phyloP scores from a whole-genome alignment of 208 protist species.

The Crithidia thermophila region DNA sequence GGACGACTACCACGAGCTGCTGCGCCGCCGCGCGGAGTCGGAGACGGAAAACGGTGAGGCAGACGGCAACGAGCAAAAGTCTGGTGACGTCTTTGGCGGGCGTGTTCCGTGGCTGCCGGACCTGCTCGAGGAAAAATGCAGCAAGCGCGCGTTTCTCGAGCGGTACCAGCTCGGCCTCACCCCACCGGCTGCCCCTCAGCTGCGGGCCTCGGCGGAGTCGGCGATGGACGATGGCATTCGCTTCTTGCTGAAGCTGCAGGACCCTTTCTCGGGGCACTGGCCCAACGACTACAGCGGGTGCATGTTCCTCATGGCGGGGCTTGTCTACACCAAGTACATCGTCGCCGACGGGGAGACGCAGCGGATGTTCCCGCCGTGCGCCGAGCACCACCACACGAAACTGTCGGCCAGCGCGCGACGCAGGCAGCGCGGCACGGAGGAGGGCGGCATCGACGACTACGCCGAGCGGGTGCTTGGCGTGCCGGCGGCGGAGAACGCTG shows the following conservation, averaged over 20 bases:
- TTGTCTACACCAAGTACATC: slow-evolving; percentile 94
- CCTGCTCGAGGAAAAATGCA: slow-evolving; percentile 42
- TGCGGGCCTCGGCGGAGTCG: slow-evolving; percentile 24
- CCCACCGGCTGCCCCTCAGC: slow-evolving; percentile 12
- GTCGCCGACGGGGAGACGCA: slow-evolving; percentile 49
- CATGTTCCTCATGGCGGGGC: slow-evolving; percentile 94
- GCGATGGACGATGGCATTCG: slow-evolving; percentile 65
- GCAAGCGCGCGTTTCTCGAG: slow-evolving; percentile 60
- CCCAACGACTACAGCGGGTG: slow-evolving; percentile 98
- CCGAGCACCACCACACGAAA: slow-evolving; percentile 50
- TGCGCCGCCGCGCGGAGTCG: slow-evolving; percentile 9
- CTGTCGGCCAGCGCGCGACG: not conserved
- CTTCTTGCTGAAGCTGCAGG: slow-evolving; percentile 81
- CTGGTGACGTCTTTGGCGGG: slow-evolving; percentile 5
- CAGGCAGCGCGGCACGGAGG: not conserved
- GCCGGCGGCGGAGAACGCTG: slow-evolving; percentile 6
- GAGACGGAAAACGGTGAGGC: not conserved
- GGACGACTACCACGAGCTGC: slow-evolving; percentile 35
- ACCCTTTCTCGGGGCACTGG: slow-evolving; percentile 97
- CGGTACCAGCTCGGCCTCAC: slow-evolving; percentile 69
- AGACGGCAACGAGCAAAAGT: not conserved
- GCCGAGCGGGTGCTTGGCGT: slow-evolving; percentile 21
- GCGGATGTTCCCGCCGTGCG: slow-evolving; percentile 70
- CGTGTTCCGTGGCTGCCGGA: slow-evolving; percentile 27
- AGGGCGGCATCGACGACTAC: slow-evolving; percentile 13